A percentile compares a stretch with the other conserved stretches of the same genome.
phyloP scores from a whole-genome alignment of 164 flowering plant species.

The Magnolia kwangsiensis region DNA sequence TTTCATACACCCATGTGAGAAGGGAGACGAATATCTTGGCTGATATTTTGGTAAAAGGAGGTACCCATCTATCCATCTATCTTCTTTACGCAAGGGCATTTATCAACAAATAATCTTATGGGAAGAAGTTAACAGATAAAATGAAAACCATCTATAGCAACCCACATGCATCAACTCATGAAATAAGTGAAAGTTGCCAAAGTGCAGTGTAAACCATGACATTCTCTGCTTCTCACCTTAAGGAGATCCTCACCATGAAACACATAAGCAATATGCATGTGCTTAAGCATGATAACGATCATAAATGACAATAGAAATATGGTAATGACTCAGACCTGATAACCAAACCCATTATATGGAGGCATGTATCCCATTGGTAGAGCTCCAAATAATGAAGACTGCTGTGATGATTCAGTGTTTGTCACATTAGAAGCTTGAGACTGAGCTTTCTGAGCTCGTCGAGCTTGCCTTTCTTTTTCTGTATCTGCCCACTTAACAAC shows the following conservation, averaged over 20 bases:
- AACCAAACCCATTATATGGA: conserved; percentile 83
- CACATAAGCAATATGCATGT: not conserved
- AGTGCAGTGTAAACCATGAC: not conserved
- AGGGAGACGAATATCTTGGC: too few species aligned
- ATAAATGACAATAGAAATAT: not conserved
- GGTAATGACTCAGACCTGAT: conserved; percentile 56
- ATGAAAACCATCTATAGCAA: not conserved
- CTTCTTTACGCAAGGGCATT: too few species aligned
- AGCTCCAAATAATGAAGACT: conserved; percentile 81
- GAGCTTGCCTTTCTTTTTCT: conserved; percentile 93
- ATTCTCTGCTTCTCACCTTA: not conserved
- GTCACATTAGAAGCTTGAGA: conserved; percentile 48
- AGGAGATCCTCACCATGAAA: not conserved
- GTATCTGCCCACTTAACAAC: conserved; percentile 99
- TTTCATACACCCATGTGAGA: too few species aligned
- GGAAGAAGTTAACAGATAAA: not conserved
- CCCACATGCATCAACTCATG: not conserved
- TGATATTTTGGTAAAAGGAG: too few species aligned
- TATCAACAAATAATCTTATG: too few species aligned
- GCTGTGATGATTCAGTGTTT: conserved; percentile 57
- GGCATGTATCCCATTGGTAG: conserved; percentile 81
- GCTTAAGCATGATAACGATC: not conserved
- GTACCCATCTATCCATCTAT: too few species aligned
- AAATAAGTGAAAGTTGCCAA: not conserved
- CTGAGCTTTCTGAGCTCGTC: conserved; percentile 89